Conservation (phyloP, 2,329 filamentous ascomycete species). For the Cladophialophora chaetospira region DNA sequence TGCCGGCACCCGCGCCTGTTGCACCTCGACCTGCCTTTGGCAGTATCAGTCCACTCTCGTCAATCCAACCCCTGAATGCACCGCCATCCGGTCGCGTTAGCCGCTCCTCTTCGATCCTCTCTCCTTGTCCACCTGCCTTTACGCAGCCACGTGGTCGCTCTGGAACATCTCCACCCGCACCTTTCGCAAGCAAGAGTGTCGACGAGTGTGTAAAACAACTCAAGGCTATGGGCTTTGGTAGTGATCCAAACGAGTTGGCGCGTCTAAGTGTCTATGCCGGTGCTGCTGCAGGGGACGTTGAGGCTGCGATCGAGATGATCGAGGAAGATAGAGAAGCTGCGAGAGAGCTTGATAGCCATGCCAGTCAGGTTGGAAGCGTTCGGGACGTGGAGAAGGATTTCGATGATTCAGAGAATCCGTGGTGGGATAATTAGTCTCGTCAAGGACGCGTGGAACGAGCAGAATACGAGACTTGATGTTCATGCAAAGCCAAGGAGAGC, state of each 20-base stretch:
- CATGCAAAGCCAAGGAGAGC: neutral
- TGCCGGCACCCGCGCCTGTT: neutral
- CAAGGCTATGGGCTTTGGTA: slow-evolving; percentile 45
- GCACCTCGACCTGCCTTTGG: neutral
- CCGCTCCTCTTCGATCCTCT: neutral
- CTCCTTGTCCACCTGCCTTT: neutral
- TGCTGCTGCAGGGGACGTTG: slow-evolving; percentile 45
- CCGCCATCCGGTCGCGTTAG: too few species aligned
- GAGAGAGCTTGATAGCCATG: slow-evolving; percentile 5
- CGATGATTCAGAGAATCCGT: slow-evolving; percentile 4
- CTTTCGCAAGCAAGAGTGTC: slow-evolving; percentile 13
- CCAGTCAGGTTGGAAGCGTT: neutral
- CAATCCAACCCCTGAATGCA: neutral
- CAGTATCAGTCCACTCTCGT: neutral
- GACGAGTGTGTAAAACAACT: slow-evolving; percentile 45
- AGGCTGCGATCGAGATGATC: slow-evolving; percentile 53
- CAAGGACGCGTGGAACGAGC: neutral
- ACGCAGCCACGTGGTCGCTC: slow-evolving; percentile 7
- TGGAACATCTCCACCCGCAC: slow-evolving; percentile 3
- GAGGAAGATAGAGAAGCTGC: slow-evolving; percentile 48
- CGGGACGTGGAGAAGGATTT: neutral
- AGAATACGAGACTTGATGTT: neutral
- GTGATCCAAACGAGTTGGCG: slow-evolving; percentile 39
- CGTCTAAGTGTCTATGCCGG: slow-evolving; percentile 49
- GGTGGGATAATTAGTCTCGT: neutral